Percentiles rank a stretch among this genome's conserved stretches.
Evolutionary conservation across 2,329 filamentous ascomycete genomes (phyloP).

Genomic region (Clonostachys sp.): DNA sequence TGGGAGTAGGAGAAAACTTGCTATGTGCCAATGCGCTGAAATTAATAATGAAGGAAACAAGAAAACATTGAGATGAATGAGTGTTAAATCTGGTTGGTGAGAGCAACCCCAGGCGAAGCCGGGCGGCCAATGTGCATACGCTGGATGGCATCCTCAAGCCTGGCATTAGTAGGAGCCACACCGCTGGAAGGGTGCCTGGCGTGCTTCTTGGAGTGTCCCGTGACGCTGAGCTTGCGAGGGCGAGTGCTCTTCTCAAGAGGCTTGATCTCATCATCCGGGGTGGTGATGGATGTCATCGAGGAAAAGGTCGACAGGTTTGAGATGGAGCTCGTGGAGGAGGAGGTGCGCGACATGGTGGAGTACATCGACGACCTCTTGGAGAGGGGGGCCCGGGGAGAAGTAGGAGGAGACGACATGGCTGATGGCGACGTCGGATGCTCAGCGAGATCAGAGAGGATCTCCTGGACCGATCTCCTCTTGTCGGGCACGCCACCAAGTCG

Average conservation of each 20-base stretch:
- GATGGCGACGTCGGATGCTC: constrained; percentile 6
- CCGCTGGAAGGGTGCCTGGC: constrained; percentile 13
- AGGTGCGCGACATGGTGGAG: constrained; percentile 17
- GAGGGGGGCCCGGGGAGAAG: constrained; percentile 2
- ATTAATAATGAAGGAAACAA: too few species aligned
- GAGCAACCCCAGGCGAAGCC: constrained; percentile 15
- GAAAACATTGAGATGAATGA: neutral
- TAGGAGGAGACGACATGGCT: neutral
- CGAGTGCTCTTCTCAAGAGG: constrained; percentile 13
- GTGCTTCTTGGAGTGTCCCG: constrained; percentile 13
- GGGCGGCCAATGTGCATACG: constrained; percentile 17
- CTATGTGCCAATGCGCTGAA: too few species aligned
- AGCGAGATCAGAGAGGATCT: constrained; percentile 19
- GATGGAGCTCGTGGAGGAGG: constrained; percentile 14
- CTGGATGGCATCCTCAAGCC: constrained; percentile 14
- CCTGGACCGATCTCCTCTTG: constrained; percentile 13
- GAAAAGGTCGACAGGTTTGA: constrained; percentile 12
- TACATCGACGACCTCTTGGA: constrained; percentile 8
- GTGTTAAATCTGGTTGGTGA: constrained; percentile 15
- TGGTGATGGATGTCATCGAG: constrained; percentile 12
- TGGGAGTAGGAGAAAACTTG: too few species aligned
- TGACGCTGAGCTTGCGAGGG: constrained; percentile 20
- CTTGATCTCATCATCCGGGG: constrained; percentile 5
- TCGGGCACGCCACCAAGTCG: constrained; percentile 13
- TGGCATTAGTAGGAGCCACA: constrained; percentile 1